Percentiles rank a stretch among this genome's conserved stretches.
phyloP scores from a whole-genome alignment of 345 rosid genomes.

The Sonneratia caseolaris region DNA sequence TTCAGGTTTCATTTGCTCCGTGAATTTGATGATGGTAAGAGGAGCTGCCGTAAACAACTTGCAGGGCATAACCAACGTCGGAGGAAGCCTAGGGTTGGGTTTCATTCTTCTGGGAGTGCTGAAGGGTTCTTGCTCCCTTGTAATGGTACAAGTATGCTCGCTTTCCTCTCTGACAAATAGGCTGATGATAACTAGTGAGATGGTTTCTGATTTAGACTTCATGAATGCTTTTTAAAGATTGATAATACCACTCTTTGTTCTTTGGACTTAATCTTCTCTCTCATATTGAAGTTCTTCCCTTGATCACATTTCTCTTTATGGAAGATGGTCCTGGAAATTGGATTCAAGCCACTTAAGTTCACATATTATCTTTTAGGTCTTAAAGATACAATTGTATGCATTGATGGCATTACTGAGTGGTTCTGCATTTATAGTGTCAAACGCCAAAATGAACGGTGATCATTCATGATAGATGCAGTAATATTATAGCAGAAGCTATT shows the following conservation, averaged over 20 bases:
- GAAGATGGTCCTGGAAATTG: not conserved
- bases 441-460: not conserved
- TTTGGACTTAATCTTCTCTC: not conserved
- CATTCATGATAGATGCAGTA: not conserved
- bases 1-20: slow-evolving; percentile 79
- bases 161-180: not conserved
- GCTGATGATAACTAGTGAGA: not conserved
- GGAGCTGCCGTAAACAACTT: slow-evolving; percentile 83
- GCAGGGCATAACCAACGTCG: slow-evolving; percentile 89
- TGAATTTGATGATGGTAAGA: slow-evolving; percentile 81
- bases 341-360: not conserved
- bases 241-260: not conserved
- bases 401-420: not conserved
- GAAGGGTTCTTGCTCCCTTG: slow-evolving; percentile 32
- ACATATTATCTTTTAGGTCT: not conserved
- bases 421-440: not conserved
- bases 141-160: slow-evolving; percentile 28
- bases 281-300: not conserved
- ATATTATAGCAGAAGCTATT: not conserved
- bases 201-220: not conserved
- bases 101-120: slow-evolving; percentile 25
- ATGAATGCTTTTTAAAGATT: not conserved
- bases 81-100: slow-evolving; percentile 52
- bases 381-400: not conserved
- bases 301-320: not conserved